Conservation (phyloP, 139 green algal species). For the Haematococcus lacustris region DNA sequence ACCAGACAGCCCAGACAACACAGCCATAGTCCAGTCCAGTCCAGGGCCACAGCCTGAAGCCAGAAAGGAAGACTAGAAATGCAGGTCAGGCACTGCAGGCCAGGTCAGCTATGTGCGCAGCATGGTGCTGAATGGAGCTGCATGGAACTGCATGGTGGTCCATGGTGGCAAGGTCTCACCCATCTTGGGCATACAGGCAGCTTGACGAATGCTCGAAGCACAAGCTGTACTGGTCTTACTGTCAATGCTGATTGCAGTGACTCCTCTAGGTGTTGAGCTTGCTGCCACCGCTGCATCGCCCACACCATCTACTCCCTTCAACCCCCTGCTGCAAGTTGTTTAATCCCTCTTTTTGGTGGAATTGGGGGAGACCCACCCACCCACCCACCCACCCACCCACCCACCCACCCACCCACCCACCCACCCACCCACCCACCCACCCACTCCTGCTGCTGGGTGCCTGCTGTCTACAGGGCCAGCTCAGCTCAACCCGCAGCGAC, state of each 20-base stretch:
- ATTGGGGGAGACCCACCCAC: too few relatives aligned
- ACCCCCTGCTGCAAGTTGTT: neutral
- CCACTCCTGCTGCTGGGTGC: neutral
- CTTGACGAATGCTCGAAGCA: neutral
- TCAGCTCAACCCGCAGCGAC: slow-evolving; percentile 68
- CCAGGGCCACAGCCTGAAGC: too few relatives aligned
- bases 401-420: too few relatives aligned
- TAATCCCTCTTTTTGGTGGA: neutral
- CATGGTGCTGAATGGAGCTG: neutral
- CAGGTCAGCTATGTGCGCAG: neutral
- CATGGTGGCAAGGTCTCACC: too few relatives aligned
- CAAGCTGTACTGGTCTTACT: neutral
- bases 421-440: too few relatives aligned
- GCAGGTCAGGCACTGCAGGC: neutral
- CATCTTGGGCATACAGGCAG: too few relatives aligned
- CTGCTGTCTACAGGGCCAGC: slow-evolving; percentile 51
- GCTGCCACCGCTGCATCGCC: too few relatives aligned
- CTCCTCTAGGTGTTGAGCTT: neutral
- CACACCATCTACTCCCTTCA: slow-evolving; percentile 13
- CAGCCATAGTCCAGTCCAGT: too few relatives aligned
- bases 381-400: too few relatives aligned
- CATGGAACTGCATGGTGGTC: neutral
- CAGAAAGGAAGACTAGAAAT: too few relatives aligned
- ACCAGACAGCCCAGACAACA: too few relatives aligned
- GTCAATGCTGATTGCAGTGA: neutral